phyloP scores from a whole-genome alignment of 2,329 filamentous ascomycete species.

The Paramyrothecium sp. region DNA sequence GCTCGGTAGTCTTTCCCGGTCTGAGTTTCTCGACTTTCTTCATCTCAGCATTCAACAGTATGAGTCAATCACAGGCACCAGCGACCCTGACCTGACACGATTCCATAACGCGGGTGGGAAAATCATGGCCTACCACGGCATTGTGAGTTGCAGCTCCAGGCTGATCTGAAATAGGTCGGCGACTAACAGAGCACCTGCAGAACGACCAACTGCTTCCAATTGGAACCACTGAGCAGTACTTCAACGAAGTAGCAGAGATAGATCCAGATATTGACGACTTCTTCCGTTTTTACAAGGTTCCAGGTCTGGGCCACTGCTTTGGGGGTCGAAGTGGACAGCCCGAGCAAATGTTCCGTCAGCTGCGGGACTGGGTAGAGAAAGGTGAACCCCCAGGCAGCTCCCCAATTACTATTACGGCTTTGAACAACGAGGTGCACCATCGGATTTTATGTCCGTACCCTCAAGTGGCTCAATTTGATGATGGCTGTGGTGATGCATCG shows the following conservation, averaged over 20 bases:
- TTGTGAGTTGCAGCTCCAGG: constrained; percentile 5
- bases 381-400: constrained; percentile 7
- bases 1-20: not conserved
- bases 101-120: constrained; percentile 14
- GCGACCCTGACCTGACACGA: constrained; percentile 10
- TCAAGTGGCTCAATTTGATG: not conserved
- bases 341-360: constrained; percentile 5
- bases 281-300: constrained; percentile 13
- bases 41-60: constrained; percentile 12
- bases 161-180: too few species aligned
- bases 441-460: not conserved
- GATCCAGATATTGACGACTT: constrained; percentile 6
- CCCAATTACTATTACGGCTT: not conserved
- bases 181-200: not conserved
- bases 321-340: constrained; percentile 9
- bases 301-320: constrained; percentile 10
- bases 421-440: not conserved
- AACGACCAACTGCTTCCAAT: constrained; percentile 8
- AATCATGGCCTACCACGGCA: constrained; percentile 14
- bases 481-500: not conserved
- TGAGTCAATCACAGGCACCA: constrained; percentile 11
- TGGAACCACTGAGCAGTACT: constrained; percentile 13
- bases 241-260: constrained; percentile 2
- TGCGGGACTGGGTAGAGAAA: constrained; percentile 12
- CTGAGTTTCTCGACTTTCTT: constrained; percentile 7